Evolutionary conservation across 805 yeast genomes (phyloP).

Genomic region (Cyberlindnera misumaiensis): DNA sequence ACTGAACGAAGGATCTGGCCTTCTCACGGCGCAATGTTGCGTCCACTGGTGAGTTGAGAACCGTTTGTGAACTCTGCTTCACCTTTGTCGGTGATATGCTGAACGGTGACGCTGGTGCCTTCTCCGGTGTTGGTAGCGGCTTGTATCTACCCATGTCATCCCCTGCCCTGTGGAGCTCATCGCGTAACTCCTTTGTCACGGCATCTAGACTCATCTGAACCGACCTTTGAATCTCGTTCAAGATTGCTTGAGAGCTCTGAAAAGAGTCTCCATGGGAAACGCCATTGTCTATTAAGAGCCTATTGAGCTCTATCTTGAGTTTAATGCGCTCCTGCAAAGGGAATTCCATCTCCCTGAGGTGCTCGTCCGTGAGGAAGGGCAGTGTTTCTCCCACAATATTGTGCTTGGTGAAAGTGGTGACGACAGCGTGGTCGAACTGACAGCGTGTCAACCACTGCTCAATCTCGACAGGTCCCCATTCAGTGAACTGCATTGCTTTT

Average conservation of each 20-base stretch:
- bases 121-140: slow-evolving; percentile 22
- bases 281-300: slow-evolving; percentile 29
- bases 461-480: slow-evolving; percentile 21
- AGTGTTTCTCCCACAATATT: slow-evolving; percentile 69
- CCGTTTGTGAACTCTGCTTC: slow-evolving; percentile 1
- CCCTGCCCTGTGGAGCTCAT: slow-evolving; percentile 12
- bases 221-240: slow-evolving; percentile 10
- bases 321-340: slow-evolving; percentile 47
- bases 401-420: slow-evolving; percentile 39
- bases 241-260: slow-evolving; percentile 6
- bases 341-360: slow-evolving; percentile 69
- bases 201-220: slow-evolving; percentile 12
- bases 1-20: slow-evolving; percentile 6
- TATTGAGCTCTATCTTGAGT: slow-evolving; percentile 54
- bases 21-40: slow-evolving; percentile 3
- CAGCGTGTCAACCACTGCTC: slow-evolving; percentile 19
- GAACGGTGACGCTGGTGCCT: slow-evolving; percentile 22
- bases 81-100: slow-evolving; percentile 23
- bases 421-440: slow-evolving; percentile 12
- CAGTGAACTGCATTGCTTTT: slow-evolving; percentile 5
- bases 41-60: slow-evolving; percentile 9
- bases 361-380: slow-evolving; percentile 60
- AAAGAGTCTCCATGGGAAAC: slow-evolving; percentile 8
- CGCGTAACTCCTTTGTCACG: slow-evolving; percentile 4
- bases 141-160: slow-evolving; percentile 13